Evolutionary conservation across 2,329 filamentous ascomycete species (phyloP).

Genomic region (Fonsecaea pedrosoi): DNA sequence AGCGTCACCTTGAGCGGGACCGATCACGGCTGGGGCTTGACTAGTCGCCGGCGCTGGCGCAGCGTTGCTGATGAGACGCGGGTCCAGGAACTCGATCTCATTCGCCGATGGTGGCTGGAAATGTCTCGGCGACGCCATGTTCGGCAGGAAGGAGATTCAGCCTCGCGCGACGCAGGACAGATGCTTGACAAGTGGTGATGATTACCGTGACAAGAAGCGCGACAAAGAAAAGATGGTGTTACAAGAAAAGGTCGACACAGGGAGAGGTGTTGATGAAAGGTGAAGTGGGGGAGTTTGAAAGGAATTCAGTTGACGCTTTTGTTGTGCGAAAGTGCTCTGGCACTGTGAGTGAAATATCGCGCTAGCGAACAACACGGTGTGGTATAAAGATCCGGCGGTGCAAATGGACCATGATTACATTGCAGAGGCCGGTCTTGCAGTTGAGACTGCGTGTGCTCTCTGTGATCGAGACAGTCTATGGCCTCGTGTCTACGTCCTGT

Average conservation of each 20-base stretch:
- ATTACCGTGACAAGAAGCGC: background rate
- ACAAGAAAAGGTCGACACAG: background rate
- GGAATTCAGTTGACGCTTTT: background rate
- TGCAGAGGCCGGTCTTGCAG: background rate
- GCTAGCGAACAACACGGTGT: constrained; percentile 1
- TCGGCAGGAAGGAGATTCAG: background rate
- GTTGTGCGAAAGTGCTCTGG: background rate
- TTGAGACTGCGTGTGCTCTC: background rate
- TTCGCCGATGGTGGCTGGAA: background rate
- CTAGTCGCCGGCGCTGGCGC: background rate
- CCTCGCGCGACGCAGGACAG: background rate
- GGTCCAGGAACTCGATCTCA: background rate
- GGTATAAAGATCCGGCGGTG: background rate
- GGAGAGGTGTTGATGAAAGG: constrained; percentile 3
- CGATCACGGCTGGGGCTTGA: background rate
- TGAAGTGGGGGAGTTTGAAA: background rate
- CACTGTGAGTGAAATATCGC: background rate
- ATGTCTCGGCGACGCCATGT: background rate
- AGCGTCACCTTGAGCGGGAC: background rate
- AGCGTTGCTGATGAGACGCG: background rate
- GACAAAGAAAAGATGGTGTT: constrained; percentile 1
- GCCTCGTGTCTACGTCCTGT: background rate
- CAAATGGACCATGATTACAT: background rate
- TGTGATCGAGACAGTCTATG: background rate
- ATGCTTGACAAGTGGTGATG: background rate